Evolutionary conservation across 306 rosid genomes (phyloP), one percentile per base, ranked within the genome.

Genomic region (Gleditsia sinensis): DNA sequence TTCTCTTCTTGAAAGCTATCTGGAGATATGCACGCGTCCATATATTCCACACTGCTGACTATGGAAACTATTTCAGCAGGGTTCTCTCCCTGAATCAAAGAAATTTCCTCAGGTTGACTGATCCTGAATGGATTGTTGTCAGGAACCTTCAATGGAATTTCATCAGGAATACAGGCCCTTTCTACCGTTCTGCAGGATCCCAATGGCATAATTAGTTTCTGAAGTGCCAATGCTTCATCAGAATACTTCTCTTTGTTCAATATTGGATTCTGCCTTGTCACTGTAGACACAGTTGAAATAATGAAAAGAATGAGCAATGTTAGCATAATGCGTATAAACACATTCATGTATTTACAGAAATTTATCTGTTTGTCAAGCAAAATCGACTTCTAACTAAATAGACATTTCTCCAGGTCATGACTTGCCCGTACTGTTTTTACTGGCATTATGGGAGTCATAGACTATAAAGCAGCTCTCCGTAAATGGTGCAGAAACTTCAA

Each of bases 81-180:
- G 46, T 83, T 77, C 19, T 53, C 71, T 32, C 40, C 43, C 54
- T 56, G 82, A 74, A 75, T 71, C n/a, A 75, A 66, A 32, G 40
- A 60, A 59, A 20, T 53, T 50, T 85, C 95, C 55, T 83, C 80
- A 0, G 50, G 68, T 78, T 76, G 80, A 71, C 60, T 85, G 72
- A 85, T 85, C 89, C 71, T 88, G 80, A 94, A 94, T 50, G 98
- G 98, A 39, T 94, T 94, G 89, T 88, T 89, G 78, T 77, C 76
- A 14, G 91, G 92, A 84, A 83, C 81, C 90, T 78, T 88, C 36
- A 84, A 58, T 10, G 75, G 73, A 57, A 69, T 48, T 69, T 57
- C 37, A 33, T 57, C 65, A 19, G 65, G 36, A 54, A n/a, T 42
- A 24, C 23, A 6, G 20, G 74, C 60, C 16, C 54, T 69, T 66